These are phyloP conservation scores for Posidonia australis DNA, from an alignment of 106 monocot genomes.

Conservation along the genomic window DNA sequence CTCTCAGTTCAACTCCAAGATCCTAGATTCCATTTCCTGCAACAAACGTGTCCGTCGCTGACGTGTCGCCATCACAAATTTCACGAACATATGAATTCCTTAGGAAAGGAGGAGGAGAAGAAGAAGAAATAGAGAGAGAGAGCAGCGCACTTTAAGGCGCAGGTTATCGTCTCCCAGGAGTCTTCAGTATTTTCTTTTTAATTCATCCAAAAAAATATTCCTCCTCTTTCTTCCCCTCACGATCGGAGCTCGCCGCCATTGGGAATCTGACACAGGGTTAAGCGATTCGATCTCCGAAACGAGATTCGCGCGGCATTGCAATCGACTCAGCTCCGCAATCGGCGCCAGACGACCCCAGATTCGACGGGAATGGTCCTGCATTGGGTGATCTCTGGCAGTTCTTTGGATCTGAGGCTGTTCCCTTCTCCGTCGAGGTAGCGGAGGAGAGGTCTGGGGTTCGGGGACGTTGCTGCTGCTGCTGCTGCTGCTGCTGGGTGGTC, in stretches of 20 bases:
- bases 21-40: not conserved
- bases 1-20: not conserved
- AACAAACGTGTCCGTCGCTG: not conserved
- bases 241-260: conserved; percentile 4
- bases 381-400: conserved; percentile 3
- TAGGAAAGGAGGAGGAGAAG: too few species aligned
- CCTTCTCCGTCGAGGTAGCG: not conserved
- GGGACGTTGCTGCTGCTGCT: not conserved
- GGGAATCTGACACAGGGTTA: not conserved
- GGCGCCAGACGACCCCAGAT: not conserved
- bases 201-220: not conserved
- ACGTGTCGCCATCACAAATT: not conserved
- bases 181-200: not conserved
- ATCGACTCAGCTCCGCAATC: not conserved
- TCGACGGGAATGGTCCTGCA: not conserved
- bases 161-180: not conserved
- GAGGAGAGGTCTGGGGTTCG: not conserved
- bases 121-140: not conserved
- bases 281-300: conserved; percentile 2
- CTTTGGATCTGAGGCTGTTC: not conserved
- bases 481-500: too few species aligned
- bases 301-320: not conserved
- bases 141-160: not conserved
- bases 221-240: not conserved
- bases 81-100: too few species aligned